Evolutionary conservation across 768 basidiomycete genomes (phyloP), one percentile per base, ranked within the genome.

Genomic region (Nidularia pulvinata): DNA sequence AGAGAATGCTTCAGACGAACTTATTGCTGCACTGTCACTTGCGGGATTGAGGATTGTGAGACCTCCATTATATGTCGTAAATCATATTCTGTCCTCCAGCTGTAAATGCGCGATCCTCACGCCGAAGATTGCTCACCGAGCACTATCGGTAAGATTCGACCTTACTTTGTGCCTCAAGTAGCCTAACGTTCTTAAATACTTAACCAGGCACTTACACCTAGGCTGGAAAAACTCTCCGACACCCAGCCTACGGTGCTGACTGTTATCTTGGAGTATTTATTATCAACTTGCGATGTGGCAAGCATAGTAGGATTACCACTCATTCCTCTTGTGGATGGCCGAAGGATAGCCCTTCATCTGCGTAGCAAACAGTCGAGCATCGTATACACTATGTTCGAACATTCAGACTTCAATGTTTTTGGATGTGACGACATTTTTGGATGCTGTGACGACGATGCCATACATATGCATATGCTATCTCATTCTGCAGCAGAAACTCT

Each of bases 31-130:
- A 5, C 57, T 78, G n/a, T 63, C 67, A 0, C 51, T 52, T 4
- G 65, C 68, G 44, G 75, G 73, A 5, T 43, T 80, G 22, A 53
- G 58, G 4, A 60, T 79, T 16, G 69, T 68, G 1, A 63, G 64
- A n/a, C 72, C 73, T 0, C 78, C 77, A 0, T 37, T 25, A 2
- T 66, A 73, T 49, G 64, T 79, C 14, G 57, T 68, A 2, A 52
- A 70, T 13, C 48, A 75, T 6, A 51, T 72, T 11, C 39, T 16
- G 39, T 42, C 39, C 11, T 11, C 16, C 39, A 42, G 39, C 39
- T 42, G 39, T 42, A 42, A 11, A 16, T 16, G 16, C 5, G 11
- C 16, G 39, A 42, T 2, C 77, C 77, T 0, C 50, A 57, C 1
- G 55, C 55, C 14, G 74, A 69, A 3, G 67, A 73, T 59, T 37